phyloP scores from a whole-genome alignment of 768 basidiomycete genomes.

The Pisolithus sp. region DNA sequence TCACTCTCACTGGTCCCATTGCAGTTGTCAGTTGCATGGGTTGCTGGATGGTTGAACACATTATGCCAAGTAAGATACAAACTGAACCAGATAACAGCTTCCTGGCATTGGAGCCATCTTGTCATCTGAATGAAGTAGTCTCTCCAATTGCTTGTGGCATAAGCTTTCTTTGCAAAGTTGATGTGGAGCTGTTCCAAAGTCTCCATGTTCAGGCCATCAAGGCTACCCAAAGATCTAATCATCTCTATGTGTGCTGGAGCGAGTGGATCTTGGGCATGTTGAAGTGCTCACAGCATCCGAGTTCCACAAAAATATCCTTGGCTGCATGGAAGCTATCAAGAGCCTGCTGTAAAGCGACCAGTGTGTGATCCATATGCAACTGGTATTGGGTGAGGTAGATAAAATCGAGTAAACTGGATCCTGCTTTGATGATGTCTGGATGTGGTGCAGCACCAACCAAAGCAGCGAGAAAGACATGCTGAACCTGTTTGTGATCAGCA shows the following conservation, averaged over 20 bases:
- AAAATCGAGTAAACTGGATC: slow-evolving; percentile 28
- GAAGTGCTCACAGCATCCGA: too few relatives aligned
- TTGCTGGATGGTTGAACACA: not conserved
- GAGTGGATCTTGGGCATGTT: too few relatives aligned
- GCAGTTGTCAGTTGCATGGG: too few relatives aligned
- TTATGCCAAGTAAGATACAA: slow-evolving; percentile 23
- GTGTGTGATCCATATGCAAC: slow-evolving; percentile 14
- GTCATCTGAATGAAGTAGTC: slow-evolving; percentile 35
- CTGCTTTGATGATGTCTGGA: slow-evolving; percentile 13
- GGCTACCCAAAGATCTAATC: too few relatives aligned
- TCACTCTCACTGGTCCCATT: too few relatives aligned
- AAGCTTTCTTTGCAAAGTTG: too few relatives aligned
- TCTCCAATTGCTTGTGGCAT: slow-evolving; percentile 16
- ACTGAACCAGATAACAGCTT: slow-evolving; percentile 24
- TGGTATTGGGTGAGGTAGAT: slow-evolving; percentile 27
- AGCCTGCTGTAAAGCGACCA: too few relatives aligned
- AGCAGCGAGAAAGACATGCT: slow-evolving; percentile 27
- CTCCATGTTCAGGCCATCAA: too few relatives aligned
- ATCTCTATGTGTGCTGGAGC: too few relatives aligned
- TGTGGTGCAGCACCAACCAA: slow-evolving; percentile 20
- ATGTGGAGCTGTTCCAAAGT: too few relatives aligned
- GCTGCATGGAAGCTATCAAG: too few relatives aligned
- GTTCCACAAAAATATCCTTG: too few relatives aligned
- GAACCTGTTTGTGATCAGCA: slow-evolving; percentile 34
- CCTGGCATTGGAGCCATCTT: slow-evolving; percentile 28